phyloP scores from a whole-genome alignment of 768 basidiomycete genomes.

The Kwoniella europaea region DNA sequence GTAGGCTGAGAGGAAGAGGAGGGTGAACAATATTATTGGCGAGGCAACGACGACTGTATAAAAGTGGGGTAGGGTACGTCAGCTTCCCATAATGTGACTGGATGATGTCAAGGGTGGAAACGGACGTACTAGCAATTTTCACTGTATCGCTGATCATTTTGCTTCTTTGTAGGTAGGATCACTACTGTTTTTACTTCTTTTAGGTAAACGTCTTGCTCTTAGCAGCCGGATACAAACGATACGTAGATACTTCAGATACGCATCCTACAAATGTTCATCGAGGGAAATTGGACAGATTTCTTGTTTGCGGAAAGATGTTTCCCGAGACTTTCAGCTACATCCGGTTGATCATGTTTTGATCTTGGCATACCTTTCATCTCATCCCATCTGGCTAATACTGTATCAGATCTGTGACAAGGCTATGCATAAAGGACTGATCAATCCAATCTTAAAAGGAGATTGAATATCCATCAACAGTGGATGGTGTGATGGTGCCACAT shows the following conservation, averaged over 20 bases:
- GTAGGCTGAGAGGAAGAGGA: conserved; percentile 11
- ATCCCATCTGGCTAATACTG: background rate
- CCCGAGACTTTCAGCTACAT: background rate
- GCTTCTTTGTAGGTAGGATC: background rate
- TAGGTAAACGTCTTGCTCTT: no score
- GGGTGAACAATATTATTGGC: conserved; percentile 12
- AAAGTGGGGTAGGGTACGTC: no score
- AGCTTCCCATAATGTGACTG: no score
- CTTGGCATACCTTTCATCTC: background rate
- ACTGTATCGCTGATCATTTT: conserved; percentile 4
- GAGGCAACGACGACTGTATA: conserved; percentile 18
- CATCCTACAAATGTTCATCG: no score
- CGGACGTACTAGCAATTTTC: conserved; percentile 14
- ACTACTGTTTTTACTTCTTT: no score
- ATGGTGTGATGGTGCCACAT: background rate
- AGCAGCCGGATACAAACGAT: no score
- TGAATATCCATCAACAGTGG: background rate
- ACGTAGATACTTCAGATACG: no score
- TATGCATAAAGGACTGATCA: background rate
- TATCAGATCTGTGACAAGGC: background rate
- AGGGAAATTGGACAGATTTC: no score
- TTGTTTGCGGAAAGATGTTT: background rate
- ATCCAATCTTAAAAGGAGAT: background rate
- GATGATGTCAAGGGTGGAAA: background rate
- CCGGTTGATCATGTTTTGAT: background rate